Percentiles rank a stretch among this genome's conserved stretches.
Conservation (phyloP, 2,329 filamentous ascomycete genomes). For the Didymella glomerata region DNA sequence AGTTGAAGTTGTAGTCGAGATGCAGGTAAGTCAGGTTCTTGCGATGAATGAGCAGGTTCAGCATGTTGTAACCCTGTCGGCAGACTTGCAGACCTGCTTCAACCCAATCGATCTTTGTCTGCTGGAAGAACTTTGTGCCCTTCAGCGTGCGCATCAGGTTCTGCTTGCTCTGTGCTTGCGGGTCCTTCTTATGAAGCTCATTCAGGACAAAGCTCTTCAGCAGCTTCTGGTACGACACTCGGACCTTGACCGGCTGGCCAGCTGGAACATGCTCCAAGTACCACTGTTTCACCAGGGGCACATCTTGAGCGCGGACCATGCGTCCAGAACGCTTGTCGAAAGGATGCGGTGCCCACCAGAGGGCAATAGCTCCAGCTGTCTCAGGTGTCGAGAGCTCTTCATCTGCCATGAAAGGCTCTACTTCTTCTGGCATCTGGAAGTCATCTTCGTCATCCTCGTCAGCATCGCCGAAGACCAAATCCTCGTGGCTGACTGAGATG, state of each 20-base stretch:
- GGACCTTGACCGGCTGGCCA: constrained; percentile 92
- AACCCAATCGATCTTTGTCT: constrained; percentile 99
- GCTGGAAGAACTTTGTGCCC: constrained; percentile 98
- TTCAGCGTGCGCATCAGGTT: constrained; percentile 89
- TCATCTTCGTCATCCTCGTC: constrained; percentile 84
- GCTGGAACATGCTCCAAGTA: constrained; percentile 95
- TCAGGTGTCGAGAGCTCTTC: constrained; percentile 89
- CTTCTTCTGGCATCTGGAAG: constrained; percentile 80
- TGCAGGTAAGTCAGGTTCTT: constrained; percentile 99
- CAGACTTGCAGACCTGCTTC: constrained; percentile 98
- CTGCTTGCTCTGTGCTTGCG: constrained; percentile 95
- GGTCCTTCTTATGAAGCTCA: constrained; percentile 93
- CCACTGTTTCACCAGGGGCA: constrained; percentile 97
- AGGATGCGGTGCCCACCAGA: constrained; percentile 98
- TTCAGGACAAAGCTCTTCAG: constrained; percentile 96
- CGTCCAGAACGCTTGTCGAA: constrained; percentile 92
- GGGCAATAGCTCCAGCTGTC: constrained; percentile 86
- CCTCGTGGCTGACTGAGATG: constrained; percentile 88
- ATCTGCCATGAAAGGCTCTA: constrained; percentile 88
- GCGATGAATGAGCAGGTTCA: constrained; percentile 95
- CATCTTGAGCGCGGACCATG: constrained; percentile 97
- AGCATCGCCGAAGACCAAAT: constrained; percentile 86
- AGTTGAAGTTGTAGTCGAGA: constrained; percentile 98
- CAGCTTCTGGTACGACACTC: constrained; percentile 97
- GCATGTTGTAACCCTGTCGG: constrained; percentile 98